Percentiles rank a stretch among this genome's conserved stretches.
These are phyloP conservation scores for Penicillium oxalicum DNA, from an alignment of 2,329 filamentous ascomycete genomes.

Conservation along the genomic window DNA sequence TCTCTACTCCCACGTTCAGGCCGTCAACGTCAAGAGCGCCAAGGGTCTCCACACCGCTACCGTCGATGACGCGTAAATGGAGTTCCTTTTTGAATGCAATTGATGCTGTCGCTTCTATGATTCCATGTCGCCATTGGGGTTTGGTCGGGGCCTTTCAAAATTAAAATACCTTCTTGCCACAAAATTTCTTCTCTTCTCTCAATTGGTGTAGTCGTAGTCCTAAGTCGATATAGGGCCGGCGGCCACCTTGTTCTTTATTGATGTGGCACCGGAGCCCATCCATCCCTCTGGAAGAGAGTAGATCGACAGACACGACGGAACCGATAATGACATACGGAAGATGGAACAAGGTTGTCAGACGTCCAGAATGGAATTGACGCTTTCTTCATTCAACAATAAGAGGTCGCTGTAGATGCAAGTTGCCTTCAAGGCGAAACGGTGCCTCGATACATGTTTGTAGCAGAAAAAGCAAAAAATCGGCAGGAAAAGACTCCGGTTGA, in stretches of 20 bases:
- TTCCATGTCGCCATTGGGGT: slow-evolving; percentile 22
- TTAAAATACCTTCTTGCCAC: slow-evolving; percentile 21
- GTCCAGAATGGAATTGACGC: no score
- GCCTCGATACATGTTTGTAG: slow-evolving; percentile 3
- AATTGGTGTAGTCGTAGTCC: not conserved
- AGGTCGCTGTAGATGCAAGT: not conserved
- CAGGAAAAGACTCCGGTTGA: slow-evolving; percentile 4
- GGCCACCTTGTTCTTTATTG: no score
- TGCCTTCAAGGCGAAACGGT: not conserved
- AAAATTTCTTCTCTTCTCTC: slow-evolving; percentile 1
- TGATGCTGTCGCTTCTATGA: slow-evolving; percentile 20
- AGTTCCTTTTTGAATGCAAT: slow-evolving; percentile 4
- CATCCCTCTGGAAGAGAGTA: no score
- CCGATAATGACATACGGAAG: not conserved
- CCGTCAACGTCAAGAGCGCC: slow-evolving; percentile 98
- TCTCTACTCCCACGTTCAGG: slow-evolving; percentile 99
- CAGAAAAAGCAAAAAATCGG: not conserved
- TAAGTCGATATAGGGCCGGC: no score
- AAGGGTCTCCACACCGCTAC: slow-evolving; percentile 93
- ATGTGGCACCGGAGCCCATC: no score
- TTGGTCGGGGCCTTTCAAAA: slow-evolving; percentile 23
- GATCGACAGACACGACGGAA: not conserved
- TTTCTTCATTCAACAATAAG: no score
- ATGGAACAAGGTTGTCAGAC: no score
- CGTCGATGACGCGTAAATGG: slow-evolving; percentile 60